Evolutionary conservation across 208 protist genomes (phyloP).

Genomic region (Polymyxa betae): DNA sequence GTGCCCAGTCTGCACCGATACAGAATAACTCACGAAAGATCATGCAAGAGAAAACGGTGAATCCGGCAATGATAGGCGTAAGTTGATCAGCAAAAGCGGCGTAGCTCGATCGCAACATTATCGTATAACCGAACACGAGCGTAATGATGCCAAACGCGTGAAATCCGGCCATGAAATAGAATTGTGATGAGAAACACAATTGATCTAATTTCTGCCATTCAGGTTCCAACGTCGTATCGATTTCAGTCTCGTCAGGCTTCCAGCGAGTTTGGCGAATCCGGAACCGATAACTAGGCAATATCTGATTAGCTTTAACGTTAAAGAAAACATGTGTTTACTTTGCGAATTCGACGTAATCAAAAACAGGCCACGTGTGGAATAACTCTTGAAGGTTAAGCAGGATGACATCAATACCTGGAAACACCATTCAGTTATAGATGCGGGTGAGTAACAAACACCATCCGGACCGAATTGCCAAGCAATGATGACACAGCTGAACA

Average conservation of each 20-base stretch:
- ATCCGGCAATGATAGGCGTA: not conserved
- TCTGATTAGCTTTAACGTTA: not conserved
- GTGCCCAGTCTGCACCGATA: not conserved
- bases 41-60: not conserved
- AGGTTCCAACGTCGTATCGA: slow-evolving; percentile 24
- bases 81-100: not conserved
- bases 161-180: slow-evolving; percentile 52
- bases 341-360: slow-evolving; percentile 49
- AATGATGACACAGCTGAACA: slow-evolving; percentile 22
- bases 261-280: slow-evolving; percentile 36
- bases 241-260: not conserved
- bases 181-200: slow-evolving; percentile 54
- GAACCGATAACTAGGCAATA: slow-evolving; percentile 39
- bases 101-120: slow-evolving; percentile 37
- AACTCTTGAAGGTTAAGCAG: slow-evolving; percentile 38
- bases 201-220: slow-evolving; percentile 4
- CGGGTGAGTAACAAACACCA: no score
- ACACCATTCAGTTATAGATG: not conserved
- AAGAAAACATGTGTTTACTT: not conserved
- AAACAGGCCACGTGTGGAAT: slow-evolving; percentile 51
- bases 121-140: slow-evolving; percentile 41
- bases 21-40: slow-evolving; percentile 42
- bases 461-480: slow-evolving; percentile 7
- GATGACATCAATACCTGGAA: slow-evolving; percentile 33
- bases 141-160: slow-evolving; percentile 21